phyloP scores from a whole-genome alignment of 2,329 filamentous ascomycete species.

The Plenodomus biglobosus region DNA sequence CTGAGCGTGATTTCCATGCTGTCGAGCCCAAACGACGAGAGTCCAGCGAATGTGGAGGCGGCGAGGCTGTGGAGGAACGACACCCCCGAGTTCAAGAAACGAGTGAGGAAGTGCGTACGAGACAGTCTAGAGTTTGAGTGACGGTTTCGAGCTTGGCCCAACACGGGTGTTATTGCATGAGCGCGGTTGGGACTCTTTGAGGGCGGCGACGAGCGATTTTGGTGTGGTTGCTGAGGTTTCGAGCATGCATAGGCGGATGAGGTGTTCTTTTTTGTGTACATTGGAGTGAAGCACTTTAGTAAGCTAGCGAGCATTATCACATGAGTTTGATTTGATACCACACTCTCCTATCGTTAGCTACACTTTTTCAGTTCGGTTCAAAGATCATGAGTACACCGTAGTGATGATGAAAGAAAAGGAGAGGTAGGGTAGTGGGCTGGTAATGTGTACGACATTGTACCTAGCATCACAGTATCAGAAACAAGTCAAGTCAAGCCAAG shows the following conservation, averaged over 20 bases:
- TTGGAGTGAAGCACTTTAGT: neutral
- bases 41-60: conserved; percentile 92
- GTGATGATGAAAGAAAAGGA: neutral
- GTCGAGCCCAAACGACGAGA: conserved; percentile 95
- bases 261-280: neutral
- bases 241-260: no score
- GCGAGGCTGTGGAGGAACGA: conserved; percentile 94
- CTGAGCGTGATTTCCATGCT: conserved; percentile 98
- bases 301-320: neutral
- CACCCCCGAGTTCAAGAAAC: conserved; percentile 78
- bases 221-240: no score
- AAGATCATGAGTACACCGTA: no score
- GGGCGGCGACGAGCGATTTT: no score
- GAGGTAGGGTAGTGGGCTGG: no score
- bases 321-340: no score
- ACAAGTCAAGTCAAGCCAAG: no score
- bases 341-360: no score
- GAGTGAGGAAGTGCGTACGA: conserved; percentile 80
- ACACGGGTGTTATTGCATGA: neutral
- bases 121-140: conserved; percentile 45
- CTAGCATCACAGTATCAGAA: no score
- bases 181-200: no score
- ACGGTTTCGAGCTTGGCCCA: neutral
- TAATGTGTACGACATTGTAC: no score
- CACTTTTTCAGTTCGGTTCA: no score